Evolutionary conservation across 2,329 filamentous ascomycete species (phyloP).

Genomic region (Colletotrichum sp.): DNA sequence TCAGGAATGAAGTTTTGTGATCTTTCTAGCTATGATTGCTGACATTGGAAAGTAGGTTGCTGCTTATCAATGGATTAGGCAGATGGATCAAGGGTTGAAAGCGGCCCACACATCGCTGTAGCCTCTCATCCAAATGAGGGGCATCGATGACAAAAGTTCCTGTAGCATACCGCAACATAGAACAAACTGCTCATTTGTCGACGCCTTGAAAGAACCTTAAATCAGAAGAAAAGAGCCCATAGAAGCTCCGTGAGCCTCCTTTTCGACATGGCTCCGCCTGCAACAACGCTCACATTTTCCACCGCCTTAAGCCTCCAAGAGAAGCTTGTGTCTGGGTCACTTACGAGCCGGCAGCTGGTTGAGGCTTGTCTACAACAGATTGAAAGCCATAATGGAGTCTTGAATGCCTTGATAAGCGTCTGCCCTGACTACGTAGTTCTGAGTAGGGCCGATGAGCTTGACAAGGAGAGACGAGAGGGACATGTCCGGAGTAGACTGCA

Average conservation of each 20-base stretch:
- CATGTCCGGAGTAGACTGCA: slow-evolving; percentile 41
- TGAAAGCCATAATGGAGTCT: slow-evolving; percentile 23
- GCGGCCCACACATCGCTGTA: background rate
- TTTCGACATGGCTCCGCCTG: background rate
- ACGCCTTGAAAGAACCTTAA: background rate
- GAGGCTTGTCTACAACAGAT: slow-evolving; percentile 26
- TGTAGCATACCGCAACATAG: background rate
- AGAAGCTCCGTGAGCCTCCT: background rate
- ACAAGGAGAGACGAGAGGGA: slow-evolving; percentile 40
- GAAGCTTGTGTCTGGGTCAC: background rate
- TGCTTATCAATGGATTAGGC: background rate
- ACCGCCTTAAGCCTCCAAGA: slow-evolving; percentile 10
- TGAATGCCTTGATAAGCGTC: slow-evolving; percentile 39
- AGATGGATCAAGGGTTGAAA: background rate
- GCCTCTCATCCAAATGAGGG: background rate
- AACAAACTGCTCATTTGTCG: background rate
- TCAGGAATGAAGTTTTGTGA: background rate
- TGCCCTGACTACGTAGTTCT: slow-evolving; percentile 39
- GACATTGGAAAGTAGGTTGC: background rate
- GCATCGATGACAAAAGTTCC: background rate
- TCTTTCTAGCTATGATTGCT: background rate
- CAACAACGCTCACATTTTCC: background rate
- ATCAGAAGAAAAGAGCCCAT: background rate
- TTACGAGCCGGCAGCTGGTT: slow-evolving; percentile 25
- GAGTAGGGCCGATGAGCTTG: slow-evolving; percentile 38